These are phyloP conservation scores for Trichosporon sp. DNA, from an alignment of 1,284 basidiomycete species.

Conservation along the genomic window DNA sequence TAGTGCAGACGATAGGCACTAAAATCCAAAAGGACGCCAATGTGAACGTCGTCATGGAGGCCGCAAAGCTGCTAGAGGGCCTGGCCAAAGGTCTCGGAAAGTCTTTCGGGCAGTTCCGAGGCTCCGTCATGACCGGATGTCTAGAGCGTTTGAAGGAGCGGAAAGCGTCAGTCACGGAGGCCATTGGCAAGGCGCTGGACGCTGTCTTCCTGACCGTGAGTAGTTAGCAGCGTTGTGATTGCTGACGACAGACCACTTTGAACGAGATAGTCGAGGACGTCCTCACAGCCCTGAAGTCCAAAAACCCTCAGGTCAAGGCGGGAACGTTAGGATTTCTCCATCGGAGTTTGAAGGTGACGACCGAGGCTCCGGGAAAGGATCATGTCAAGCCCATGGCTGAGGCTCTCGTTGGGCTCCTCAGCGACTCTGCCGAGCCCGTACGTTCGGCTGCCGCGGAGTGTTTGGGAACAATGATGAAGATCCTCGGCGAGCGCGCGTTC, in stretches of 20 bases:
- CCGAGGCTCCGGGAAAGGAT: constrained; percentile 58
- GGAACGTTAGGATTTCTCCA: constrained; percentile 83
- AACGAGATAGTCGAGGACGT: constrained; percentile 81
- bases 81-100: constrained; percentile 77
- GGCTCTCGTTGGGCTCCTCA: constrained; percentile 66
- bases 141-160: constrained; percentile 91
- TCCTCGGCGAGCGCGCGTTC: constrained; percentile 89
- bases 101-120: constrained; percentile 68
- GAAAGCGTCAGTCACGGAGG: constrained; percentile 83
- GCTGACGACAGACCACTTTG: constrained; percentile 60
- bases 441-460: constrained; percentile 82
- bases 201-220: constrained; percentile 78
- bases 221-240: constrained; percentile 10
- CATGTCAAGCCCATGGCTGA: constrained; percentile 84
- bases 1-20: constrained; percentile 60
- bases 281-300: constrained; percentile 69
- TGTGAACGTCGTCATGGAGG: constrained; percentile 88
- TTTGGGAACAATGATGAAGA: constrained; percentile 90
- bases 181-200: constrained; percentile 80
- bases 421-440: constrained; percentile 86
- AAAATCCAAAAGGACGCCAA: constrained; percentile 88
- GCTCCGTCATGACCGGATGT: constrained; percentile 69
- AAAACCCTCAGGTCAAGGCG: constrained; percentile 97
- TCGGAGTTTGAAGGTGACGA: constrained; percentile 66
- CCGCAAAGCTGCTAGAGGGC: constrained; percentile 77